Base-by-base conservation (phyloP, 164 flowering plant genomes). In the Santalum album region DNA sequence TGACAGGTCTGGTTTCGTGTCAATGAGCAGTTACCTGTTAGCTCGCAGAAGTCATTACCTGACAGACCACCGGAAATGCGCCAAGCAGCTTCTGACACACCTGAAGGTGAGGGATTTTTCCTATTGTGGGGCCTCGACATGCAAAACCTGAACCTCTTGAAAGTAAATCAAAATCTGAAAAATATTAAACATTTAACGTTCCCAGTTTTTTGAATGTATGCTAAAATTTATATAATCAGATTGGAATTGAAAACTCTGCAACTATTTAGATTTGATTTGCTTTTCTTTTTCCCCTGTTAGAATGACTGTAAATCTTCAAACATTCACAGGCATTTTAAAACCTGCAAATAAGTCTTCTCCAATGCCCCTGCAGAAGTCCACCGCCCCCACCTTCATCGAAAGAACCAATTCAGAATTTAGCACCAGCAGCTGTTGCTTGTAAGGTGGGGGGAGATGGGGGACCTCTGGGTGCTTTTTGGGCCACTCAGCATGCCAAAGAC, bases 1-100 rank as follows among this genome's bases (percentile, higher is more conserved):
- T 72, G 40, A 60, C 87, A 94, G 97, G 96, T 94, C n/a, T 94
- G 97, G 99, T 86, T 86, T 72, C 95, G 92, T 75, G 97, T 80
- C 55, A 90, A 94, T 73, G 87, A 79, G 64, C 81, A 69, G 55
- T 66, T 87, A 56, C 99, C 96, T 26, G 75, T 49, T 55, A 75
- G 62, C 34, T 39, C 67, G 56, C 92, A 87, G 75, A 94, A 90
- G 74, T 83, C 94, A n/a, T 75, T 84, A 40, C 99, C 97, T 42
- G 96, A 94, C 65, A 56, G 69, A 54, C 78, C 88, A 43, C 80
- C 78, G 32, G 86, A 78, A 57, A 60, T 72, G 74, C 72, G 49
- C 15, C 72, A 55, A 49, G 58, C 72, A 36, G 22, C 60, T 35
- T n/a, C 74, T 32, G 72, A 75, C 34, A 54, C 25, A 1, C 71